A percentile compares a stretch with the other conserved stretches of the same genome.
phyloP scores from a whole-genome alignment of 495 filamentous ascomycete genomes.

The Staphylotrichum longicolle region DNA sequence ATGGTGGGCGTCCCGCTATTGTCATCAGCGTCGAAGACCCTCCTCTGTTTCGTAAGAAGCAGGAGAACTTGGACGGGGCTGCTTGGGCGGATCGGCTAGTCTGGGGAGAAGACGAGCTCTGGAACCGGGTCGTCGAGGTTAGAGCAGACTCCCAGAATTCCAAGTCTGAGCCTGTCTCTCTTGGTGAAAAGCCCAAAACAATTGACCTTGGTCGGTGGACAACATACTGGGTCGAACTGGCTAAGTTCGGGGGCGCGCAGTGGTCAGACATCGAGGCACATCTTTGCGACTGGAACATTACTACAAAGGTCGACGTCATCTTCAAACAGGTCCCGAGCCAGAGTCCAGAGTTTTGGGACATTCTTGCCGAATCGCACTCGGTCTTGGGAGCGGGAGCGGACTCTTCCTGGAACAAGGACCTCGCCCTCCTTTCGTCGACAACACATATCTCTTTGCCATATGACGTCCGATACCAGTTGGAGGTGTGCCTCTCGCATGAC shows the following conservation, averaged over 20 bases:
- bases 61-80: constrained; percentile 38
- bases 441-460: constrained; percentile 59
- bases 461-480: constrained; percentile 80
- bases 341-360: constrained; percentile 51
- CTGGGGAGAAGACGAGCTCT: constrained; percentile 69
- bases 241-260: constrained; percentile 22
- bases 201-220: constrained; percentile 83
- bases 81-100: constrained; percentile 45
- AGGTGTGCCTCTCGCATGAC: constrained; percentile 82
- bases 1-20: constrained; percentile 40
- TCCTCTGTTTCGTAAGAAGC: constrained; percentile 60
- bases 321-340: constrained; percentile 24
- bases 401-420: constrained; percentile 30
- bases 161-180: constrained; percentile 45
- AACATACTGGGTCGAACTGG: constrained; percentile 59
- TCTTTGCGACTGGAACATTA: constrained; percentile 73
- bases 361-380: constrained; percentile 45
- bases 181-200: constrained; percentile 55
- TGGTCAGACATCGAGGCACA: constrained; percentile 52
- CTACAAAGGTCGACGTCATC: constrained; percentile 37
- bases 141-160: constrained; percentile 45
- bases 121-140: constrained; percentile 75
- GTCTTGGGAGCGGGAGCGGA: not conserved
- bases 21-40: constrained; percentile 63
- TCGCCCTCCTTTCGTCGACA: constrained; percentile 34